A percentile compares a stretch with the other conserved stretches of the same genome.
Conservation (phyloP, 2,329 filamentous ascomycete species). For the Simplicillium aogashimaense region DNA sequence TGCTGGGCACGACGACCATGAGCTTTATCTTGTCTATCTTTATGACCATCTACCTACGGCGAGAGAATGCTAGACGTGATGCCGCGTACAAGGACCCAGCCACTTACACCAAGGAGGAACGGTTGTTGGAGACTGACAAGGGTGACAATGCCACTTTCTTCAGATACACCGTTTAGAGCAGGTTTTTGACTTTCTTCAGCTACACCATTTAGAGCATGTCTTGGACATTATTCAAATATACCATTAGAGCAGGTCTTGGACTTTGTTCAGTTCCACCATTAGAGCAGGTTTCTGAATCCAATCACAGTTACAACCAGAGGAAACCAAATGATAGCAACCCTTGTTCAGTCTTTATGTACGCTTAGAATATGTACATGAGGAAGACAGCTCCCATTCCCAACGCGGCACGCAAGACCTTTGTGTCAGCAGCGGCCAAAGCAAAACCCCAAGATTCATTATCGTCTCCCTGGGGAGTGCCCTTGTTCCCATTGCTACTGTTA, state of each 20-base stretch:
- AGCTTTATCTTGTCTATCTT: constrained; percentile 36
- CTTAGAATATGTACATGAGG: constrained; percentile 4
- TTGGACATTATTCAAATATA: constrained; percentile 43
- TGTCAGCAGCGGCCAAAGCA: not conserved
- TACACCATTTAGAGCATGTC: constrained; percentile 31
- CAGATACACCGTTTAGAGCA: constrained; percentile 35
- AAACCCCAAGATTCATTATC: not conserved
- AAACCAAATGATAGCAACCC: too few relatives aligned
- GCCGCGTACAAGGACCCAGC: constrained; percentile 31
- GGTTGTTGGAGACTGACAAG: constrained; percentile 37
- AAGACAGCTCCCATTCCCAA: constrained; percentile 1
- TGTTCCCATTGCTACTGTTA: too few relatives aligned
- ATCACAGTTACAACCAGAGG: too few relatives aligned
- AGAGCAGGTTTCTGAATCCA: constrained; percentile 2
- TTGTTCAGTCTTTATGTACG: not conserved
- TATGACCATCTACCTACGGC: constrained; percentile 48
- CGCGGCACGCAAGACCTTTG: constrained; percentile 1
- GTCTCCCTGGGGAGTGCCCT: not conserved
- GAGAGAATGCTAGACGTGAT: constrained; percentile 47
- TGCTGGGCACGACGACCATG: constrained; percentile 44
- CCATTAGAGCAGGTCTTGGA: constrained; percentile 20
- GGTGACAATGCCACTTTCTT: constrained; percentile 49
- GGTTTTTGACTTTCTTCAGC: constrained; percentile 35
- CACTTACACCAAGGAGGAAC: constrained; percentile 44
- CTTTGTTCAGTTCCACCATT: constrained; percentile 43